A percentile compares a stretch with the other conserved stretches of the same genome.
Conservation (phyloP, 78 protist genomes). For the slime mould (Dictyostelium discoideum) region DNA sequence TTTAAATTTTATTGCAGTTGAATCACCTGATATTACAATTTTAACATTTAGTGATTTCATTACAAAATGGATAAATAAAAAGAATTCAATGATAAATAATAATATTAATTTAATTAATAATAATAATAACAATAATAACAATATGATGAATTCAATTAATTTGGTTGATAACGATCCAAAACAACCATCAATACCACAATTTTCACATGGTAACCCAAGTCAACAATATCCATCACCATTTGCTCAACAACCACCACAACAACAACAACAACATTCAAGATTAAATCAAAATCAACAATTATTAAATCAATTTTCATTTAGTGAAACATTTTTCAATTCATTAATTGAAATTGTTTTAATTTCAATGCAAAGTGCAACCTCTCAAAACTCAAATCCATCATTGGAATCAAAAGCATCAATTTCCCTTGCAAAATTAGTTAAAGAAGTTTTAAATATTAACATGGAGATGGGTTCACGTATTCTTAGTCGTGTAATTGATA, state of each 20-base stretch:
- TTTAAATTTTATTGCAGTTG: constrained; percentile 30
- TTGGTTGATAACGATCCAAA: background rate
- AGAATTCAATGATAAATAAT: background rate
- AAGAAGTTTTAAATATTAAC: background rate
- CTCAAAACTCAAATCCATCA: background rate
- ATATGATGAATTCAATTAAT: background rate
- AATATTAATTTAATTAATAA: background rate
- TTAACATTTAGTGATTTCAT: background rate
- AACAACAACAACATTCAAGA: background rate
- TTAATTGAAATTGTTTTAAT: background rate
- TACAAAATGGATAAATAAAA: background rate
- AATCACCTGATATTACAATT: constrained; percentile 20
- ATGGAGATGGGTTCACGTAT: background rate
- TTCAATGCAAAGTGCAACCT: background rate
- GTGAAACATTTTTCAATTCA: background rate
- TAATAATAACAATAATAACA: background rate
- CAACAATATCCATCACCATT: constrained; percentile 15
- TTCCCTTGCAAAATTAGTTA: background rate
- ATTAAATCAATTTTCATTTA: background rate
- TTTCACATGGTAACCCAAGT: background rate
- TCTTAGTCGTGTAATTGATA: background rate
- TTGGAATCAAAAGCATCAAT: constrained; percentile 12
- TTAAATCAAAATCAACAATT: background rate
- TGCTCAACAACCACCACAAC: background rate
- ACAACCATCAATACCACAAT: background rate